phyloP scores from a whole-genome alignment of 1,284 basidiomycete genomes.

The Prillingera fragicola region DNA sequence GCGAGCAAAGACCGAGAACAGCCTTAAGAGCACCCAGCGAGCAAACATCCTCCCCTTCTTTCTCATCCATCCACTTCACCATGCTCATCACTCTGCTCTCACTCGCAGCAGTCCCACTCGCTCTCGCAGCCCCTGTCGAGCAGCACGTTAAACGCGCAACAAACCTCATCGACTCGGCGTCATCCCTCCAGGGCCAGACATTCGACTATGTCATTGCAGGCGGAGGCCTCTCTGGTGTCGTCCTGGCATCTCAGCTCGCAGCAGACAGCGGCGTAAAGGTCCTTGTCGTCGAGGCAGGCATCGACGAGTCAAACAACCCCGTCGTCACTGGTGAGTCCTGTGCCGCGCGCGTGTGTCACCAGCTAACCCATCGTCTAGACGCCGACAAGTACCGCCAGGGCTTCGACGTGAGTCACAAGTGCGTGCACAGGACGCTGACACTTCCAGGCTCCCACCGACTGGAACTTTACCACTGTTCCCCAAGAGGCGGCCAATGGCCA shows the following conservation, averaged over 20 bases:
- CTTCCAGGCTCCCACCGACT: conserved; percentile 31
- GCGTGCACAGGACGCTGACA: background rate
- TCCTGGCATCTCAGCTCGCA: conserved; percentile 58
- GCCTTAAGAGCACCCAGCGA: no score
- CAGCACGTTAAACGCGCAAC: background rate
- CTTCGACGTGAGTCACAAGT: conserved; percentile 23
- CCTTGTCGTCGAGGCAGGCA: conserved; percentile 39
- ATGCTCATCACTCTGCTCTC: no score
- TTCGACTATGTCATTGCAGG: conserved; percentile 67
- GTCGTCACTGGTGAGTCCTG: conserved; percentile 24
- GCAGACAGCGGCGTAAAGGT: conserved; percentile 54
- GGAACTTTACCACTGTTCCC: conserved; percentile 34
- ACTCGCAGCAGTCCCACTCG: no score
- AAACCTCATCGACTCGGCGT: conserved; percentile 4
- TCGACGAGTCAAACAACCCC: conserved; percentile 25
- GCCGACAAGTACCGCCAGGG: conserved; percentile 20
- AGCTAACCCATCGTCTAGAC: conserved; percentile 10
- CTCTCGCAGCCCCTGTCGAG: background rate
- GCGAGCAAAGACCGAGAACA: no score
- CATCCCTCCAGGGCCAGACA: conserved; percentile 31
- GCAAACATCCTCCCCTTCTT: no score
- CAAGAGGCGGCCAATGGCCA: conserved; percentile 30
- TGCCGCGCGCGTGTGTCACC: no score
- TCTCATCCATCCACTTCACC: no score
- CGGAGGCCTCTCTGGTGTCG: conserved; percentile 59